Base-by-base conservation (phyloP, 306 rosid genomes). In the Vigna mungo region DNA sequence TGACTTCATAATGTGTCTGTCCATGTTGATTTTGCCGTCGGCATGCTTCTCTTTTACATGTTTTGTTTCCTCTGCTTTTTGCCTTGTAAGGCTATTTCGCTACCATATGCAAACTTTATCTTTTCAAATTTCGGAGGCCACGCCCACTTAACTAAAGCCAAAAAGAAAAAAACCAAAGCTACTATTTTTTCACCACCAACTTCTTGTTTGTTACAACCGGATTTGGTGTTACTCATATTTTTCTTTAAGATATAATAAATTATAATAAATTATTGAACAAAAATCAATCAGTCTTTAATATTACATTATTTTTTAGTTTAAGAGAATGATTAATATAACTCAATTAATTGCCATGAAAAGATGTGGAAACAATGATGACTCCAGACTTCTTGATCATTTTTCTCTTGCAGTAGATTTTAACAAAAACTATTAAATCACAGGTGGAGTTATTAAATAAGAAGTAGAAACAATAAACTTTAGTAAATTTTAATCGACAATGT, bases 101-200 rank as follows among this genome's bases (percentile, higher is more conserved):
- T 75, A 47, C 76, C 74, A 70, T 59, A 76, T 44, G 25, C 17
- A 46, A 36, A 15, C 83, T 78, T 78, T 78, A 5, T 49, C 72
- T 83, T 78, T 78, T 82, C 7, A 58, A 41, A 66, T 47, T 66
- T 82, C 72, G 79, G 48, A 77, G 51, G 64, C 73, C 83, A 83
- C 61, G 56, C 72, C 80, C 60, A 55, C 86, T 78, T 66, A 78
- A 56, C 78, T 59, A 77, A 82, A 82, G 86, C 44, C 56, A 72
- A 72, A 71, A 64, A 65, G 10, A 43, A 68, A 49, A 49, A 34
- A 55, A 62, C 23, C 48, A 77, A 77, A 8, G 47, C 58, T 65
- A 77, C 85, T 65, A 53, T 82, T 64, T 71, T 71, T 56, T 41
- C 75, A 32, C 78, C 36, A 43, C 0, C 13, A 21, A 67, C 2